Evolutionary conservation across 805 yeast species (phyloP).

Genomic region (Wickerhamomyces rabaulensis): DNA sequence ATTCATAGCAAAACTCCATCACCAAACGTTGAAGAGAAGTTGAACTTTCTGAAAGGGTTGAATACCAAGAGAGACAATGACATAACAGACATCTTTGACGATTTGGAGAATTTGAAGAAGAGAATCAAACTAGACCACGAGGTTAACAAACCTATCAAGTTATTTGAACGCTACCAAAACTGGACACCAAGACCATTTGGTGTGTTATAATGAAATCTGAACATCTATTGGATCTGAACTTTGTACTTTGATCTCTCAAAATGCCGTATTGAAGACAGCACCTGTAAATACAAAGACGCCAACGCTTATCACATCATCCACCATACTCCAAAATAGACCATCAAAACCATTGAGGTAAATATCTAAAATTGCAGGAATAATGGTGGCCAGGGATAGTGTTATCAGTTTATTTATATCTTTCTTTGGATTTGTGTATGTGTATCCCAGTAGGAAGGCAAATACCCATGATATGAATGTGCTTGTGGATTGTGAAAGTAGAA

Average conservation of each 20-base stretch:
- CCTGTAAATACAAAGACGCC: too few species aligned
- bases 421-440: too few species aligned
- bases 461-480: too few species aligned
- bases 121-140: slow-evolving; percentile 13
- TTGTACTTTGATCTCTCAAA: too few species aligned
- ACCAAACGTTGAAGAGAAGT: neutral
- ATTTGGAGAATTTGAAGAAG: slow-evolving; percentile 26
- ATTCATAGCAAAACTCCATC: neutral
- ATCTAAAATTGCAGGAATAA: too few species aligned
- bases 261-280: too few species aligned
- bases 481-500: neutral
- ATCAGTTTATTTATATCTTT: too few species aligned
- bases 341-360: too few species aligned
- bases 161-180: slow-evolving; percentile 17
- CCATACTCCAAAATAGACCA: too few species aligned
- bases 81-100: slow-evolving; percentile 20
- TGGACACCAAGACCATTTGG: slow-evolving; percentile 61
- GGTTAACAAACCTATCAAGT: slow-evolving; percentile 6
- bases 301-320: too few species aligned
- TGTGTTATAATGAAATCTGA: slow-evolving; percentile 16
- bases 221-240: neutral
- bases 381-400: too few species aligned
- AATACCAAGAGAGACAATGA: slow-evolving; percentile 1
- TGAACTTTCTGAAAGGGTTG: neutral
- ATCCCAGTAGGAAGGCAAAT: too few species aligned